Base-by-base conservation (phyloP, 345 rosid species). In the Bruguiera parviflora region DNA sequence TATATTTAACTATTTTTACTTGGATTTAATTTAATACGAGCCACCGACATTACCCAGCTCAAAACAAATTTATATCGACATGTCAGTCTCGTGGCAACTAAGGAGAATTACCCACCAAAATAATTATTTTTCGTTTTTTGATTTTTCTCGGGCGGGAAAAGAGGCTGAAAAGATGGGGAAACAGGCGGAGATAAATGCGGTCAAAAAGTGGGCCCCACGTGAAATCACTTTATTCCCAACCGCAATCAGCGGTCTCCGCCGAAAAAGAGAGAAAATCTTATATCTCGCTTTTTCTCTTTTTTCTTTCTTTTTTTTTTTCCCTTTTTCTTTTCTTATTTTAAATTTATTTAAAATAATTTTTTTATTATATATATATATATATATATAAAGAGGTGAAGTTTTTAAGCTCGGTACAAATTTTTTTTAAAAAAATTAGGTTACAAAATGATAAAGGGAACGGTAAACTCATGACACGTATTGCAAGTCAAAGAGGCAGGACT, bases 161-260 rank as follows among this genome's bases (percentile, higher is more conserved):
- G 71, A 1, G 49, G 5, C 18, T 43, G 5, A 55, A 8, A 16
- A 10, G 60, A 43, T 28, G 39, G 9, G 32, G 33, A 58, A 28
- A n/a, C 29, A 39, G 8, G 61, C 83, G 68, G 69, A 53, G 49
- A 25, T 47, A 68, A 71, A 68, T 72, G 78, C 60, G 81, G 96
- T 90, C 85, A 85, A 87, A 79, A 90, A 75, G 75, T 27, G 27
- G 59, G 78, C 69, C 86, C 84, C 77, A 31, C 70, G 86, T 84
- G 88, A 78, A 86, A 68, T 67, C 70, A 80, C 92, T 84, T 82
- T 83, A 79, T 86, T 85, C 84, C 89, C 89, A 91, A 88, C 95
- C 97, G 92, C 96, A 94, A 89, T 94, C 90, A 88, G 89, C 97
- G 96, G 96, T 67, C 85, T 73, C 84, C 84, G 85, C 86, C 84